A percentile compares a stretch with the other conserved stretches of the same genome.
Evolutionary conservation across 805 yeast species (phyloP).

Genomic region (Wickerhamomyces bovis): DNA sequence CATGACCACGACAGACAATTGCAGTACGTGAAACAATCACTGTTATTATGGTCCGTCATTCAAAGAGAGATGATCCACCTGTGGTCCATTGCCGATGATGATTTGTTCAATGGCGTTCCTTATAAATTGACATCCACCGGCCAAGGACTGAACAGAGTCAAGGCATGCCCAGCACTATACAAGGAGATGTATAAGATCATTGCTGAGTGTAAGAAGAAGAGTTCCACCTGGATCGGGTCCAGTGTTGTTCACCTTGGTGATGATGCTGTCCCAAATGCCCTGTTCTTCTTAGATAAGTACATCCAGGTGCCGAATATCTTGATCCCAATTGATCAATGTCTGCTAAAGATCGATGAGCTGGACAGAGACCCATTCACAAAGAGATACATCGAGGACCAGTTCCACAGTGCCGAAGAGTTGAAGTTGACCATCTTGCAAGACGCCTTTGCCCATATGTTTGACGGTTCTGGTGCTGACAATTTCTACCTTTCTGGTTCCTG

Average conservation of each 20-base stretch:
- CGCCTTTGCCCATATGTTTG: conserved; percentile 45
- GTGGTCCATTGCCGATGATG: conserved; percentile 75
- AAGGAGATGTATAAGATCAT: conserved; percentile 67
- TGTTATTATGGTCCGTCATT: conserved; percentile 69
- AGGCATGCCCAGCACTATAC: conserved; percentile 63
- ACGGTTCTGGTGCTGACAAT: conserved; percentile 81
- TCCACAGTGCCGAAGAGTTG: conserved; percentile 48
- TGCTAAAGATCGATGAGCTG: conserved; percentile 49
- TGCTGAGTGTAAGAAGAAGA: conserved; percentile 53
- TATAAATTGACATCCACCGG: conserved; percentile 69
- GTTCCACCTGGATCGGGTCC: conserved; percentile 73
- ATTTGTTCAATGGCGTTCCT: conserved; percentile 47
- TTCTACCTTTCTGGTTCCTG: conserved; percentile 81
- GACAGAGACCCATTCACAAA: conserved; percentile 42
- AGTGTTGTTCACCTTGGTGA: conserved; percentile 79
- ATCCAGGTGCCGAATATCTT: conserved; percentile 73
- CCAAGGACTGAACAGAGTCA: conserved; percentile 74
- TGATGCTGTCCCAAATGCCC: conserved; percentile 77
- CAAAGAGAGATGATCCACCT: conserved; percentile 73
- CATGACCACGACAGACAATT: conserved; percentile 71
- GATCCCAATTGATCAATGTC: conserved; percentile 61
- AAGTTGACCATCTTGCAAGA: conserved; percentile 38
- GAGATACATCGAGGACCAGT: conserved; percentile 52
- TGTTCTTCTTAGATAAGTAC: conserved; percentile 74
- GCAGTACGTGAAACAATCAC: conserved; percentile 69